These are phyloP conservation scores for Ustilago xerochloae DNA, from an alignment of 1,284 basidiomycete genomes.

Conservation along the genomic window DNA sequence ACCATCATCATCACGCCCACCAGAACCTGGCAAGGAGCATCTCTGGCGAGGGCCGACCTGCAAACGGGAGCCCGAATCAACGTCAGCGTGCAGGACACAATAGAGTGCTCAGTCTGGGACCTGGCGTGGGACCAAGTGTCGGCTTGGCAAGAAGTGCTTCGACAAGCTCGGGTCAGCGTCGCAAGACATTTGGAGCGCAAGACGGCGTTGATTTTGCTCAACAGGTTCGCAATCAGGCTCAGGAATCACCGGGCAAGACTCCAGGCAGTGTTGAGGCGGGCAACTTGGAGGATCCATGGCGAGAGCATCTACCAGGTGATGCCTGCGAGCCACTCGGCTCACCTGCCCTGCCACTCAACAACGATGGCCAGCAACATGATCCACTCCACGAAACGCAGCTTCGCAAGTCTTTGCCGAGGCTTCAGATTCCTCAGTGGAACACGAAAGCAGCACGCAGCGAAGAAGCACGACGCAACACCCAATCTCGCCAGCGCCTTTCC, in stretches of 20 bases:
- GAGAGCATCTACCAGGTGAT: conserved; percentile 49
- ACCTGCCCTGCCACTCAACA: conserved; percentile 36
- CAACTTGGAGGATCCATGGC: conserved; percentile 56
- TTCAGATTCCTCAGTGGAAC: conserved; percentile 45
- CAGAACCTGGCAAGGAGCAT: conserved; percentile 8
- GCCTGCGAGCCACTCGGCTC: conserved; percentile 49
- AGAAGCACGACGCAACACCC: conserved; percentile 4
- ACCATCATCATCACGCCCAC: conserved; percentile 32
- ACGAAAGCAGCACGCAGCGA: conserved; percentile 32
- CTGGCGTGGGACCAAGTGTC: conserved; percentile 1
- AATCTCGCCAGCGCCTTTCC: conserved; percentile 2
- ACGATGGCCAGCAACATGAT: not conserved
- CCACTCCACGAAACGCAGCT: conserved; percentile 13
- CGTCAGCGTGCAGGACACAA: conserved; percentile 20
- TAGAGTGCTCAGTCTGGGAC: conserved; percentile 33
- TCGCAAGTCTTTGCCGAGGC: conserved; percentile 33
- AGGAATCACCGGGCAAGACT: not conserved
- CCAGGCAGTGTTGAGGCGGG: conserved; percentile 24
- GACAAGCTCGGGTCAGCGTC: conserved; percentile 16
- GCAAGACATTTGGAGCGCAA: conserved; percentile 29
- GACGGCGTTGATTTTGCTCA: conserved; percentile 8
- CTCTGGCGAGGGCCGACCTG: conserved; percentile 17
- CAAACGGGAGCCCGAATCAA: conserved; percentile 8
- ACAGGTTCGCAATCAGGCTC: not conserved
- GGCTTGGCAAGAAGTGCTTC: conserved; percentile 22